A percentile compares a stretch with the other conserved stretches of the same genome.
These are phyloP conservation scores for Ceratocystis smalleyi DNA, from an alignment of 2,329 filamentous ascomycete genomes.

Conservation along the genomic window DNA sequence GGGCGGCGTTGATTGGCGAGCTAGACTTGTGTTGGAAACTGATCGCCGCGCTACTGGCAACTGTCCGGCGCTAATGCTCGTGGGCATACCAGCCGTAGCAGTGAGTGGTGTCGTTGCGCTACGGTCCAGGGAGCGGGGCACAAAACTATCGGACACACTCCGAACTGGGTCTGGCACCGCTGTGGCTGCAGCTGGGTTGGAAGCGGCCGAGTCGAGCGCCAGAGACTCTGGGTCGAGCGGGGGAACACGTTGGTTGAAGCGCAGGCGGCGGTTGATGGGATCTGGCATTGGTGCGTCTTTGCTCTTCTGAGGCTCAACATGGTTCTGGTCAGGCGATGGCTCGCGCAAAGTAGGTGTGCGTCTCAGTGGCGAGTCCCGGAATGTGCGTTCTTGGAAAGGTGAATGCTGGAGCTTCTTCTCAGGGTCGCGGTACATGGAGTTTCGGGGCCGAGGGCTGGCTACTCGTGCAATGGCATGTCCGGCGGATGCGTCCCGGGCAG, in stretches of 20 bases:
- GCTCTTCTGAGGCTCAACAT: slow-evolving; percentile 33
- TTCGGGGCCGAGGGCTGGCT: slow-evolving; percentile 11
- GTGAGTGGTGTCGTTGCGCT: slow-evolving; percentile 5
- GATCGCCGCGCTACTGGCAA: slow-evolving; percentile 27
- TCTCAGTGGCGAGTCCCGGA: slow-evolving; percentile 23
- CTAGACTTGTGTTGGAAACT: slow-evolving; percentile 39
- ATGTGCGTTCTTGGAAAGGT: slow-evolving; percentile 20
- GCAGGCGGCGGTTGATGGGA: not conserved
- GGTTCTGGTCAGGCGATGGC: slow-evolving; percentile 25
- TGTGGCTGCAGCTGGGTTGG: not conserved
- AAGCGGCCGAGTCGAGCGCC: not conserved
- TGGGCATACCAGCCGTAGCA: not conserved
- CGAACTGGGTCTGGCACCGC: slow-evolving; percentile 18
- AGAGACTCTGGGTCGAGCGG: not conserved
- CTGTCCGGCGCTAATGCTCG: slow-evolving; percentile 19
- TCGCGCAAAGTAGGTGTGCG: slow-evolving; percentile 29
- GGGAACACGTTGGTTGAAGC: slow-evolving; percentile 5
- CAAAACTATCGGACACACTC: slow-evolving; percentile 28
- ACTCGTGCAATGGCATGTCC: slow-evolving; percentile 18
- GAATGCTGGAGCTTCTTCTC: slow-evolving; percentile 20
- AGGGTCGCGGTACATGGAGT: slow-evolving; percentile 15
- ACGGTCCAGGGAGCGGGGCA: slow-evolving; percentile 7
- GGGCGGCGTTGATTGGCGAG: slow-evolving; percentile 38
- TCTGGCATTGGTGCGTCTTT: slow-evolving; percentile 6
- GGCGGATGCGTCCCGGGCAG: slow-evolving; percentile 11